These are phyloP conservation scores for Cyclotella atomus DNA, from an alignment of 108 stramenopile genomes.

Conservation along the genomic window DNA sequence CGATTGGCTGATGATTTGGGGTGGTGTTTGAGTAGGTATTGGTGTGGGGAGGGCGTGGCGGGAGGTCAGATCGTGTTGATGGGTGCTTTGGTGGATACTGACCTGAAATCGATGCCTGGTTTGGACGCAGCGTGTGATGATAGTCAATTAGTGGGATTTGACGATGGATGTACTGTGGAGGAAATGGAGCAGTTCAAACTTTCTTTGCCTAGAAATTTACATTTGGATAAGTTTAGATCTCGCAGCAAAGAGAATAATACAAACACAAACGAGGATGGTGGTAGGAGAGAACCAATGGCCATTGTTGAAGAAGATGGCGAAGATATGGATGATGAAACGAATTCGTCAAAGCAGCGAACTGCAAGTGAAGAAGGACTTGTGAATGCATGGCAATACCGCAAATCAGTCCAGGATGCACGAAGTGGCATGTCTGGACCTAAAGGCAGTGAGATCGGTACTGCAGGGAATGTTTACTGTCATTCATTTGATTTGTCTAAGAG, in stretches of 20 bases:
- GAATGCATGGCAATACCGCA: conserved; percentile 89
- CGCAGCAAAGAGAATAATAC: conserved; percentile 17
- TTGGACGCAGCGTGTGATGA: not conserved
- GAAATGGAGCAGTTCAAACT: conserved; percentile 38
- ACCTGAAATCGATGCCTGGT: conserved; percentile 14
- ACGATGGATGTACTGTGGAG: conserved; percentile 31
- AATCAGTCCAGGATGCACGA: conserved; percentile 73
- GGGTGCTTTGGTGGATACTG: conserved; percentile 28
- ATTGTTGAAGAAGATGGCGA: conserved; percentile 48
- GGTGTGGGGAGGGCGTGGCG: conserved; percentile 75
- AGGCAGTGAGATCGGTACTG: not conserved
- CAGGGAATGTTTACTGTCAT: conserved; percentile 64
- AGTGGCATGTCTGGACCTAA: conserved; percentile 37
- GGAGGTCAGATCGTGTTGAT: conserved; percentile 50
- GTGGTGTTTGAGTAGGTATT: conserved; percentile 64
- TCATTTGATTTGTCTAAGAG: conserved; percentile 78
- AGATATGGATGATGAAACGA: conserved; percentile 47
- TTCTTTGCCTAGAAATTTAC: conserved; percentile 70
- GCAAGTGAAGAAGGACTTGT: conserved; percentile 62
- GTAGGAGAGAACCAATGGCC: conserved; percentile 6
- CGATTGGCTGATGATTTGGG: conserved; percentile 78
- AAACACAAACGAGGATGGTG: conserved; percentile 2
- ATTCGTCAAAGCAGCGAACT: conserved; percentile 7
- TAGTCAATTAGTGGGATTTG: not conserved
- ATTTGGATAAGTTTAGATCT: conserved; percentile 71